Evolutionary conservation across 768 basidiomycete species (phyloP).

Genomic region (Astraeus odoratus): DNA sequence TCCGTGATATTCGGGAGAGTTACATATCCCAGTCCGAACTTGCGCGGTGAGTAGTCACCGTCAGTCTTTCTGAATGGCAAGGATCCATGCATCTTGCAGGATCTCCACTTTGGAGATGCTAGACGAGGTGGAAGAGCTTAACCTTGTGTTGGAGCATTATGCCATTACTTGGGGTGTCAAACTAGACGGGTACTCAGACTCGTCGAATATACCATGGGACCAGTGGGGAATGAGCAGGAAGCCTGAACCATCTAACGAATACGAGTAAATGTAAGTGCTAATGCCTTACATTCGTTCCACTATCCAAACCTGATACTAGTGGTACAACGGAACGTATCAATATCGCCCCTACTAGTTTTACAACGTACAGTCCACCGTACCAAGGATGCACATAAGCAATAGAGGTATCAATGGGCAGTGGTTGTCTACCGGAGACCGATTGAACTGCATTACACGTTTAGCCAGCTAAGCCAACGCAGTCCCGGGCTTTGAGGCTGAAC

Average conservation of each 20-base stretch:
- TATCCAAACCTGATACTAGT: no score
- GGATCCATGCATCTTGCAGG: slow-evolving; percentile 30
- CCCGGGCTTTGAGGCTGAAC: no score
- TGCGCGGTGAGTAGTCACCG: slow-evolving; percentile 44
- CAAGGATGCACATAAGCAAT: no score
- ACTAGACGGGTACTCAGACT: not conserved
- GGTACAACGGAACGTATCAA: no score
- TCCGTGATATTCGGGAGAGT: slow-evolving; percentile 59
- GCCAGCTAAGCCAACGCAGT: no score
- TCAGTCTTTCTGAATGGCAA: not conserved
- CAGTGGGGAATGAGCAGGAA: slow-evolving; percentile 10
- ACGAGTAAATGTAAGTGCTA: not conserved
- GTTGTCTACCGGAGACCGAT: no score
- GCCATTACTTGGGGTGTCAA: slow-evolving; percentile 65
- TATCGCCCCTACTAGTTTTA: no score
- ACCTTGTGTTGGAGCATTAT: slow-evolving; percentile 85
- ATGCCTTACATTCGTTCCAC: no score
- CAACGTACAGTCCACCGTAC: no score
- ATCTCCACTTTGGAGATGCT: slow-evolving; percentile 78
- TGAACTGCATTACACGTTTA: no score
- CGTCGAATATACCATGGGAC: slow-evolving; percentile 5
- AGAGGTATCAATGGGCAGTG: no score
- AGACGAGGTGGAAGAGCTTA: slow-evolving; percentile 92
- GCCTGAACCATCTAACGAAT: no score
- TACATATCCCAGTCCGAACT: slow-evolving; percentile 46